phyloP scores from a whole-genome alignment of 1,284 basidiomycete genomes.

The Ustilago loliicola region DNA sequence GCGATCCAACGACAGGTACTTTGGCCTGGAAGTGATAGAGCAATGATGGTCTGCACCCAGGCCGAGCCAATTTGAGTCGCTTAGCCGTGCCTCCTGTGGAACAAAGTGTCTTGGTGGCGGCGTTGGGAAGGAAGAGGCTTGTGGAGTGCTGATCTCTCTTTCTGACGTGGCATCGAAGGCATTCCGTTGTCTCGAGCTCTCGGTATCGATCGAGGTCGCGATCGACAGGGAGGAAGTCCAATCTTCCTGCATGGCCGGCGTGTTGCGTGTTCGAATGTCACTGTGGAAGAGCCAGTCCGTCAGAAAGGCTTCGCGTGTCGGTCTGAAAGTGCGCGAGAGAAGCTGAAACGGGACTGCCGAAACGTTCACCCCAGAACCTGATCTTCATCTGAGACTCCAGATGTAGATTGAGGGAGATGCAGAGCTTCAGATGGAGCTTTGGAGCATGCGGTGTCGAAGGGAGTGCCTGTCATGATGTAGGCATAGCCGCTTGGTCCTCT shows the following conservation, averaged over 20 bases:
- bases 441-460: too few relatives aligned
- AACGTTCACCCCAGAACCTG: too few relatives aligned
- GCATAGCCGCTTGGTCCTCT: neutral
- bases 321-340: neutral
- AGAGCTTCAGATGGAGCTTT: neutral
- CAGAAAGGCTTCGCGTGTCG: neutral
- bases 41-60: neutral
- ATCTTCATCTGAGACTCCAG: too few relatives aligned
- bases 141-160: neutral
- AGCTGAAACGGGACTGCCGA: neutral
- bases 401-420: too few relatives aligned
- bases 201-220: constrained; percentile 7
- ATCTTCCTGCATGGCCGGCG: constrained; percentile 5
- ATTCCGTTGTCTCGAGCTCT: neutral
- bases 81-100: neutral
- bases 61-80: neutral
- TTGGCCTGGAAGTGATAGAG: neutral
- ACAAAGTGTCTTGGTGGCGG: constrained; percentile 7
- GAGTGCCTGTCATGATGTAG: neutral
- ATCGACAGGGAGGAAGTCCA: constrained; percentile 25
- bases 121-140: constrained; percentile 16
- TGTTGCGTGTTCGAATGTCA: neutral
- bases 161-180: neutral
- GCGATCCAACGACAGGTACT: neutral
- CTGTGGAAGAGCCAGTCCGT: neutral